Percentiles rank a stretch among this genome's conserved stretches.
phyloP scores from a whole-genome alignment of 2,329 filamentous ascomycete genomes.

The Knoxdaviesia proteae region DNA sequence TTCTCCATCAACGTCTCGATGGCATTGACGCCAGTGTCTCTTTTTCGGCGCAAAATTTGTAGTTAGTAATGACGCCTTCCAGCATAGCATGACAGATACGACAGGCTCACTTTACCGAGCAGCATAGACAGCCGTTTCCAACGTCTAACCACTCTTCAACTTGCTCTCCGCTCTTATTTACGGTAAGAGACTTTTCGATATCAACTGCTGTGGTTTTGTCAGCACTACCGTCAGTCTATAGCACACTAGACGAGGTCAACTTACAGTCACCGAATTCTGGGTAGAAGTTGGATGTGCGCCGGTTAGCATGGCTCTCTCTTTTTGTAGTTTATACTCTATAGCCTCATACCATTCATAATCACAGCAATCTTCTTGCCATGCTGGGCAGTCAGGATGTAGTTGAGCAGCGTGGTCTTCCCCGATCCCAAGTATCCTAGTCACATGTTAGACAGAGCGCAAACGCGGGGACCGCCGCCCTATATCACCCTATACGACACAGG shows the following conservation, averaged over 20 bases:
- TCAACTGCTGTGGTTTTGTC: constrained; percentile 46
- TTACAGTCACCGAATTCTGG: constrained; percentile 65
- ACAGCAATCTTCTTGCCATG: constrained; percentile 98
- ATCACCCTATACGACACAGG: neutral
- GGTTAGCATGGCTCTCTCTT: constrained; percentile 4
- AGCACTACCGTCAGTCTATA: constrained; percentile 5
- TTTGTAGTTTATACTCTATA: neutral
- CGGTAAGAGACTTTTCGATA: constrained; percentile 87
- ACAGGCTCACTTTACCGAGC: constrained; percentile 61
- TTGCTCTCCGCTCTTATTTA: constrained; percentile 64
- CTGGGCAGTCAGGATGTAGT: constrained; percentile 84
- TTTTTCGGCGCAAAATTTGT: constrained; percentile 12
- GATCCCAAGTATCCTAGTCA: constrained; percentile 69
- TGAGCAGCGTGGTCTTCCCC: constrained; percentile 85
- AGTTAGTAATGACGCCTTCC: neutral
- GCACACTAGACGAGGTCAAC: constrained; percentile 9
- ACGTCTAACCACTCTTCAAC: constrained; percentile 92
- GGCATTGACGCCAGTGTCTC: constrained; percentile 79
- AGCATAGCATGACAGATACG: neutral
- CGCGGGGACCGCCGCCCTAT: too few species aligned
- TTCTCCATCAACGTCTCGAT: constrained; percentile 93
- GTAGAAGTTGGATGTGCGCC: neutral
- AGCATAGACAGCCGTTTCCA: constrained; percentile 93
- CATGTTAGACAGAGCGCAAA: too few species aligned
- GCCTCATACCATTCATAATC: constrained; percentile 58